Evolutionary conservation across 257 asterid genomes (phyloP).

Genomic region (Solanum pimpinellifolium): DNA sequence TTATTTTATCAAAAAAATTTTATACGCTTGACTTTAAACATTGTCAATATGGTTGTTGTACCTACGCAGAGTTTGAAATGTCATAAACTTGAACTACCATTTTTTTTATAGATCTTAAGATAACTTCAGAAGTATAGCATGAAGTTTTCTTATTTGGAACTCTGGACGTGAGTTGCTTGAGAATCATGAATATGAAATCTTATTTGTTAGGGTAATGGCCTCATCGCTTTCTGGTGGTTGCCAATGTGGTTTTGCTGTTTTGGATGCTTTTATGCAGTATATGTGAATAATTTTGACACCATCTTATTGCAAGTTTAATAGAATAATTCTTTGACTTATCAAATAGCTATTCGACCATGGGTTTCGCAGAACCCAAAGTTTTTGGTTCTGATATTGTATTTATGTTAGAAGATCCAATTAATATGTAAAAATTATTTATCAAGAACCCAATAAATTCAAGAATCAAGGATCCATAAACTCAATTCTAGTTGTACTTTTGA

Average conservation of each 20-base stretch:
- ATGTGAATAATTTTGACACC: not conserved
- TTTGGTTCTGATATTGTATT: not conserved
- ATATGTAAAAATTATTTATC: not conserved
- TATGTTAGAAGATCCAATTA: not conserved
- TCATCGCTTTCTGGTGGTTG: not conserved
- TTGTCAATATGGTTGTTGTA: conserved; percentile 3
- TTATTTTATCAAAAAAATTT: not conserved
- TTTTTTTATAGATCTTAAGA: not conserved
- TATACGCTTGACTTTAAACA: not conserved
- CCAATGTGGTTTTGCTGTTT: not conserved
- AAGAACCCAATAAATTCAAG: not conserved
- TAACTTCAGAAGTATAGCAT: not conserved
- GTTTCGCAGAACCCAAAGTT: not conserved
- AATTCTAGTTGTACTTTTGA: not conserved
- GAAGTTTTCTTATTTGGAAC: not conserved
- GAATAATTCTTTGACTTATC: not conserved
- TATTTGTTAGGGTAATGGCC: not conserved
- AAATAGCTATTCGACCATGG: not conserved
- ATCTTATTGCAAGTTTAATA: not conserved
- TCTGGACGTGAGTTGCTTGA: not conserved
- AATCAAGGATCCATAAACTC: not conserved
- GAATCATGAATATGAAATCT: not conserved
- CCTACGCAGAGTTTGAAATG: not conserved
- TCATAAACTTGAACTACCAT: not conserved
- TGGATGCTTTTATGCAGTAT: not conserved